These are phyloP conservation scores for Ephemerocybe angulata DNA, from an alignment of 768 basidiomycete species.

Conservation along the genomic window DNA sequence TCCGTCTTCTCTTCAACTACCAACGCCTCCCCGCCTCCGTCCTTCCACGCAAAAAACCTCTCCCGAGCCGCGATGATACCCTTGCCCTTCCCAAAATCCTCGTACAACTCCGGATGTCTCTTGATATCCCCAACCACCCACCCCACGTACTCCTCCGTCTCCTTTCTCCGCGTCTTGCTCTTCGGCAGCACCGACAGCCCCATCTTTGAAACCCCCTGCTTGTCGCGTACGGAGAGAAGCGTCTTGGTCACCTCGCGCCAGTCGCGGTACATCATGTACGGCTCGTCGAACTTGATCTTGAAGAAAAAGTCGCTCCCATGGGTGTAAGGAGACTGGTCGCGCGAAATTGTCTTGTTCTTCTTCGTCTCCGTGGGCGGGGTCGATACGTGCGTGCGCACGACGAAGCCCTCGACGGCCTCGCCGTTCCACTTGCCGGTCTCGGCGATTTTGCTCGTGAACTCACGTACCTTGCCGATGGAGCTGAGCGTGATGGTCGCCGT, in stretches of 20 bases:
- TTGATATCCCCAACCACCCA: slow-evolving; percentile 83
- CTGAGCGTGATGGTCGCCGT: slow-evolving; percentile 59
- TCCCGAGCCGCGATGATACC: slow-evolving; percentile 87
- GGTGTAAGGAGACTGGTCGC: slow-evolving; percentile 53
- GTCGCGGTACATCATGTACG: slow-evolving; percentile 97
- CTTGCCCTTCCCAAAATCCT: slow-evolving; percentile 60
- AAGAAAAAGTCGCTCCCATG: slow-evolving; percentile 91
- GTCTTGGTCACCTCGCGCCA: slow-evolving; percentile 92
- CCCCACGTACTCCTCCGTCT: slow-evolving; percentile 75
- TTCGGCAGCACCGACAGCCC: slow-evolving; percentile 45
- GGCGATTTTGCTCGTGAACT: slow-evolving; percentile 67
- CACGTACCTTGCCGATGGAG: slow-evolving; percentile 61
- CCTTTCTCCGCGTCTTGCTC: slow-evolving; percentile 67
- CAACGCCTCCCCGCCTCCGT: slow-evolving; percentile 41
- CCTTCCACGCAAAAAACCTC: slow-evolving; percentile 68
- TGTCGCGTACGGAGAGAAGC: slow-evolving; percentile 45
- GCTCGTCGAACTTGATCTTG: slow-evolving; percentile 99
- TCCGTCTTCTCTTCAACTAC: slow-evolving; percentile 16
- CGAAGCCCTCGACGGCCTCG: slow-evolving; percentile 89
- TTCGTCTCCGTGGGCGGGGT: slow-evolving; percentile 34
- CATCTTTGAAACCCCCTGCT: slow-evolving; percentile 22
- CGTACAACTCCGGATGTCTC: slow-evolving; percentile 55
- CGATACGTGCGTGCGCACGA: slow-evolving; percentile 74
- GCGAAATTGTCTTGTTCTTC: not conserved
- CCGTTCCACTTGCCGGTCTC: slow-evolving; percentile 78